A percentile compares a stretch with the other conserved stretches of the same genome.
phyloP scores from a whole-genome alignment of 257 asterid species.

The Fraxinus americana region DNA sequence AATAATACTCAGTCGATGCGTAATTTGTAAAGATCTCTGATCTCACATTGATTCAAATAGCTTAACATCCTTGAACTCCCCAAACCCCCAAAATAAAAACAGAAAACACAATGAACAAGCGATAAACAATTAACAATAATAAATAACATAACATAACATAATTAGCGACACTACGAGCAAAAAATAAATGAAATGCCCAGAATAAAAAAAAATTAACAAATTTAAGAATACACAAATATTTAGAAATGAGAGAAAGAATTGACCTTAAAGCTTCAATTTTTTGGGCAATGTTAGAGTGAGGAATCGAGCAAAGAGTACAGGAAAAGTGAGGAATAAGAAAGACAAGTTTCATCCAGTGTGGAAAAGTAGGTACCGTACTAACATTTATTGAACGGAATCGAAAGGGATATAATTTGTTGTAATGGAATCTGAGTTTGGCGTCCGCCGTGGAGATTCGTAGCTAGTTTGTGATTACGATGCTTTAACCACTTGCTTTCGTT shows the following conservation, averaged over 20 bases:
- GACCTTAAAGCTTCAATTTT: constrained; percentile 30
- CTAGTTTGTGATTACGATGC: constrained; percentile 27
- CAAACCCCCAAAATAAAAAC: background rate
- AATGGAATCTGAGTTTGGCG: constrained; percentile 49
- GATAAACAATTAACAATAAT: background rate
- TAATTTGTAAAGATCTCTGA: background rate
- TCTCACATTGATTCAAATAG: background rate
- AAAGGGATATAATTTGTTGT: constrained; percentile 45
- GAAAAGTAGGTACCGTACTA: constrained; percentile 28
- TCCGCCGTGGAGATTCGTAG: constrained; percentile 72
- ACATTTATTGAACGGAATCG: constrained; percentile 57
- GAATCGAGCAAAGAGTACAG: constrained; percentile 13
- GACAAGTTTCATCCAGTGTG: constrained; percentile 28
- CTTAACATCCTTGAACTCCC: background rate
- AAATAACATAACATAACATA: background rate
- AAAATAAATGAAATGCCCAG: constrained; percentile 2
- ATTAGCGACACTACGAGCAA: background rate
- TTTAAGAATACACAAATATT: background rate
- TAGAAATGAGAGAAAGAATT: constrained; percentile 2
- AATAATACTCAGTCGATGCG: background rate
- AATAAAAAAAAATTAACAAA: constrained; percentile 15
- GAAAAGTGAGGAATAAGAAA: constrained; percentile 14
- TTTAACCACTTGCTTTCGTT: background rate
- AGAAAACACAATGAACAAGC: background rate
- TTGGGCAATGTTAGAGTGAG: background rate